Evolutionary conservation across 768 basidiomycete species (phyloP), one percentile per base, ranked within the genome.

Genomic region (Austroboletus festivus): DNA sequence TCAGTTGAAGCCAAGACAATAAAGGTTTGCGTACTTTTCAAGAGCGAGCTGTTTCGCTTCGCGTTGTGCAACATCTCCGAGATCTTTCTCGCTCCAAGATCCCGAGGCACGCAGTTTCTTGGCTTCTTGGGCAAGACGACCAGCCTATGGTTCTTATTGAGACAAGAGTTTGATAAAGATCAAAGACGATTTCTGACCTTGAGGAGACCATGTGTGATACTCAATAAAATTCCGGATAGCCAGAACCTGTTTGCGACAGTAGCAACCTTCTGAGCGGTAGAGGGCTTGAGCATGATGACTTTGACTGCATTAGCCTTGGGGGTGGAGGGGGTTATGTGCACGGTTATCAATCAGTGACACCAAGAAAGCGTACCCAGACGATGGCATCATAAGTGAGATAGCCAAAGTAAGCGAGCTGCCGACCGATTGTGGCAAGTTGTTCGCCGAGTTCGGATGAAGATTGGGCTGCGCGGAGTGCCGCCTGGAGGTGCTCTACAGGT

Each of bases 401-500:
- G 3, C 84, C 85, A 53, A 91, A 93, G 73, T 97, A 98, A 3
- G 80, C 79, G 16, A 98, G 63, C 67, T 98, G 95, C 41, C 91
- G 77, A 28, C 78, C 84, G 56, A 96, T 82, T 20, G 87, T 82
- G 1, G 86, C 78, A 47, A 93, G 71, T 53, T 86, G 85, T 62
- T 97, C 90, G 11, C 77, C 69, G 1, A 83, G 56, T 47, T 83
- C 78, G 6, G 75, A 75, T 4, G 80, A 53, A 1, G 77, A 63
- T 22, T 83, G 68, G 3, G 82, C 71, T 18, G 87, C 84, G 44
- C 84, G 85, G 38, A 96, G 71, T 24, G 91, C 93, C 1, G 91
- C 82, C 65, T 98, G 95, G 6, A 94, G 74, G 69, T 96, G 92
- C 63, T 99, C 96, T 53, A 94, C 58, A 8, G 93, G 93, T 69